Evolutionary conservation across 2,329 filamentous ascomycete species (phyloP).

Genomic region (Albifimbria verrucaria): DNA sequence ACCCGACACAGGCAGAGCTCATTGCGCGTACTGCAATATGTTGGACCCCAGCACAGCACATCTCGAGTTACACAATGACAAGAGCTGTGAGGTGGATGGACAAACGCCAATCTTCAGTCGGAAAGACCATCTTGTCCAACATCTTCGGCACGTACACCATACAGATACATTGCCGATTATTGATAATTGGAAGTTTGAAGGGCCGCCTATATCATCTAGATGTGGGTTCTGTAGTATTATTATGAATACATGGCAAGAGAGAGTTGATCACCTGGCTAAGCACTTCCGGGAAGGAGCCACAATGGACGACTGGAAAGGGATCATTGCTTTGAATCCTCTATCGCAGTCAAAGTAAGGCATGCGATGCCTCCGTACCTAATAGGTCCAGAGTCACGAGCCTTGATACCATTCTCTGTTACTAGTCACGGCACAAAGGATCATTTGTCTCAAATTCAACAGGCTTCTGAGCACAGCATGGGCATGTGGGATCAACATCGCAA

Average conservation of each 20-base stretch:
- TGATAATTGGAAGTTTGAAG: constrained; percentile 19
- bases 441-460: constrained; percentile 5
- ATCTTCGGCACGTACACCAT: constrained; percentile 17
- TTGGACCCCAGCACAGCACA: constrained; percentile 8
- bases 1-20: constrained; percentile 6
- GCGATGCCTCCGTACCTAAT: constrained; percentile 20
- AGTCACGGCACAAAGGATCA: constrained; percentile 7
- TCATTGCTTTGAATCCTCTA: constrained; percentile 14
- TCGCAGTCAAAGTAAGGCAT: constrained; percentile 14
- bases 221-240: constrained; percentile 20
- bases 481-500: background rate
- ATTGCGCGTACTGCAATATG: constrained; percentile 13
- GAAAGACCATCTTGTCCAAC: constrained; percentile 22
- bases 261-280: constrained; percentile 18
- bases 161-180: constrained; percentile 37
- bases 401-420: constrained; percentile 17
- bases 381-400: constrained; percentile 11
- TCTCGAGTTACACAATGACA: constrained; percentile 10
- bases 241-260: constrained; percentile 14
- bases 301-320: constrained; percentile 22
- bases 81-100: constrained; percentile 2
- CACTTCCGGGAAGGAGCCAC: constrained; percentile 18
- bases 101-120: constrained; percentile 11
- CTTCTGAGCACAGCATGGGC: background rate
- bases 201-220: constrained; percentile 12